Evolutionary conservation across 345 rosid species (phyloP).

Genomic region (Brassica carinata): DNA sequence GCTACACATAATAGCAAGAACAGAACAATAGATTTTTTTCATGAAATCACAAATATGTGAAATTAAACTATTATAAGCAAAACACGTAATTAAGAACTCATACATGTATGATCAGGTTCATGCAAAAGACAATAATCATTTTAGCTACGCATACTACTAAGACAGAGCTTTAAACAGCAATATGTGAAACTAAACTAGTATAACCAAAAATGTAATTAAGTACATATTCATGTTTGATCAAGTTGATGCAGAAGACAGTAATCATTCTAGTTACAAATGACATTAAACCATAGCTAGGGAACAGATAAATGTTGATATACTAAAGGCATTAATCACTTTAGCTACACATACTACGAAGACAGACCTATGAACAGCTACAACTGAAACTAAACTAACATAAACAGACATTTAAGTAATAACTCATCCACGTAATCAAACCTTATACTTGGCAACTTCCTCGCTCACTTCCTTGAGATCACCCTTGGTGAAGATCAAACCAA

Average conservation of each 20-base stretch:
- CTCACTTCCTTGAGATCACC: conserved; percentile 98
- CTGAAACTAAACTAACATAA: neutral
- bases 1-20: neutral
- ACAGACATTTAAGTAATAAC: neutral
- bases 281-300: neutral
- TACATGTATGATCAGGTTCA: neutral
- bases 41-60: too few species aligned
- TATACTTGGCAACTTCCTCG: conserved; percentile 92
- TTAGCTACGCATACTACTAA: neutral
- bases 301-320: neutral
- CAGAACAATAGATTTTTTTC: neutral
- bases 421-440: conserved; percentile 45
- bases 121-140: neutral
- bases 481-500: conserved; percentile 93
- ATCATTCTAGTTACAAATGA: too few species aligned
- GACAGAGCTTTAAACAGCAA: neutral
- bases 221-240: too few species aligned
- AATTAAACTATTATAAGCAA: neutral
- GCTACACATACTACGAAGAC: too few species aligned
- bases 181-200: too few species aligned
- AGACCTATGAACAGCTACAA: neutral
- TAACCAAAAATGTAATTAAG: too few species aligned
- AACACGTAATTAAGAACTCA: neutral
- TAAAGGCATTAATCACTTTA: neutral
- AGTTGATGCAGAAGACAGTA: too few species aligned